These are phyloP conservation scores for Tuctoria greenei DNA, from an alignment of 176 grass and related monocot genomes.

Conservation along the genomic window DNA sequence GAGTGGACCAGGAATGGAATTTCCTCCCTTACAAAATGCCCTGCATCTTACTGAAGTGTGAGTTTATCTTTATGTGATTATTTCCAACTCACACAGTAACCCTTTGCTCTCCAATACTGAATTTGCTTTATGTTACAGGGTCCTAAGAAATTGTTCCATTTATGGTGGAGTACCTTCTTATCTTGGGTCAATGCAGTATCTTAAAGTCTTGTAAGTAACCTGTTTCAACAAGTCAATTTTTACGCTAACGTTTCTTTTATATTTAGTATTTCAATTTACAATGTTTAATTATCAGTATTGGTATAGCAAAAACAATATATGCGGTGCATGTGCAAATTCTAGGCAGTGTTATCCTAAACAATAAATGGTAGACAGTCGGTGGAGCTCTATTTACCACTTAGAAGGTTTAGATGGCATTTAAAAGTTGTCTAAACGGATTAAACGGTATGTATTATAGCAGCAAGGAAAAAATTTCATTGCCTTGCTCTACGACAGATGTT, in stretches of 20 bases:
- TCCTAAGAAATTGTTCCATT: conserved; percentile 78
- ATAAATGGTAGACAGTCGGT: too few species aligned
- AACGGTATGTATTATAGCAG: too few species aligned
- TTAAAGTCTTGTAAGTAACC: conserved; percentile 74
- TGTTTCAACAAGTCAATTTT: conserved; percentile 21
- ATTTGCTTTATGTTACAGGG: conserved; percentile 50
- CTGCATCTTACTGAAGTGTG: conserved; percentile 66
- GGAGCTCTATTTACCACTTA: too few species aligned
- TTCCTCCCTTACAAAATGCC: conserved; percentile 70
- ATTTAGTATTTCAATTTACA: not conserved
- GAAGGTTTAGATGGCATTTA: too few species aligned
- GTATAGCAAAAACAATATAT: not conserved
- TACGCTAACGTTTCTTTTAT: conserved; percentile 3
- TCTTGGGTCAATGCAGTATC: conserved; percentile 59
- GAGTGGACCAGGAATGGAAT: conserved; percentile 62
- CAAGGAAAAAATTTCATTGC: too few species aligned
- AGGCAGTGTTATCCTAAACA: too few species aligned
- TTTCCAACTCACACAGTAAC: not conserved
- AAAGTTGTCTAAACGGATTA: too few species aligned
- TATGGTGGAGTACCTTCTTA: conserved; percentile 63
- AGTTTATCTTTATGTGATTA: conserved; percentile 43
- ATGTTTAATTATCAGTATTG: not conserved
- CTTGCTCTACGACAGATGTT: too few species aligned
- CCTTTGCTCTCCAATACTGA: conserved; percentile 8
- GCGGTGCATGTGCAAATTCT: not conserved